A percentile compares a stretch with the other conserved stretches of the same genome.
Conservation (phyloP, 2,329 filamentous ascomycete species). For the Fonsecaea monophora region DNA sequence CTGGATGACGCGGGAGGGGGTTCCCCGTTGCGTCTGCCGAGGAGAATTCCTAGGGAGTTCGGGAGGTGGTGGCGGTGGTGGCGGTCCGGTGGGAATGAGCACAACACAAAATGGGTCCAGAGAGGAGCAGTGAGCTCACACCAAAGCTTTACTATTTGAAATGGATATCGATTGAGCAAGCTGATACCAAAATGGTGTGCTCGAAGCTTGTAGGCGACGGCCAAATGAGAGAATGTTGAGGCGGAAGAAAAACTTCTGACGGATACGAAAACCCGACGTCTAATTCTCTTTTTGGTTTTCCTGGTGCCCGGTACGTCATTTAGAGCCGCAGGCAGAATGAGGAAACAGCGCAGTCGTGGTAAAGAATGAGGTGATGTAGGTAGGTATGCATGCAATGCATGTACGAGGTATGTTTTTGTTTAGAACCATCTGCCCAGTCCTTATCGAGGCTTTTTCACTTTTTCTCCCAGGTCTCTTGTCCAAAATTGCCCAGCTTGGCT, state of each 20-base stretch:
- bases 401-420: too few species aligned
- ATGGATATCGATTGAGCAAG: not conserved
- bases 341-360: not conserved
- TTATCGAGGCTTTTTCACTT: not conserved
- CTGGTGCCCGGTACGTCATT: not conserved
- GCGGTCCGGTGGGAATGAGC: not conserved
- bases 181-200: not conserved
- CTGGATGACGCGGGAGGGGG: not conserved
- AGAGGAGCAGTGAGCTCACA: not conserved
- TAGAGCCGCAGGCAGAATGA: not conserved
- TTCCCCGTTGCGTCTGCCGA: not conserved
- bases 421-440: too few species aligned
- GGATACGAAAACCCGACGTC: too few species aligned
- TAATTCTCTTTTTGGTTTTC: too few species aligned
- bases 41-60: not conserved
- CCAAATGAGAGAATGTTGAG: not conserved
- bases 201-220: not conserved
- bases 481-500: not conserved
- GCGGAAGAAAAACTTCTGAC: too few species aligned
- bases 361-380: not conserved
- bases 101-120: not conserved
- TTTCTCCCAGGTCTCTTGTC: not conserved
- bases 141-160: not conserved
- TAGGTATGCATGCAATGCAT: too few species aligned
- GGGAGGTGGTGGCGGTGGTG: not conserved